These are phyloP conservation scores for Penicillium cataractarum DNA, from an alignment of 495 filamentous ascomycete genomes.

Conservation along the genomic window DNA sequence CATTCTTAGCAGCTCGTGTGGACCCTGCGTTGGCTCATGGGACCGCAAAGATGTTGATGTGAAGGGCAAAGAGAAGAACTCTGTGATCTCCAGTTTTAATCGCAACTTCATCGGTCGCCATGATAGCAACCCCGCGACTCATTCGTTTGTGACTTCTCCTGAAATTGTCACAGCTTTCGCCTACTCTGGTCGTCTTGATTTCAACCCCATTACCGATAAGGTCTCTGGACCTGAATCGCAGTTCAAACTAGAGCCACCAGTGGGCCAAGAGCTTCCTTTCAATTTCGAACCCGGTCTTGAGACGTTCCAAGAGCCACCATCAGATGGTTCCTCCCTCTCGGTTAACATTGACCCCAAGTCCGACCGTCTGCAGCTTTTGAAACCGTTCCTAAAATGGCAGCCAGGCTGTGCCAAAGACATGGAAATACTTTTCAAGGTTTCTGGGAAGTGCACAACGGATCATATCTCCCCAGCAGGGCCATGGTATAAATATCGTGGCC, in stretches of 20 bases:
- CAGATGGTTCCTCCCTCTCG: constrained; percentile 67
- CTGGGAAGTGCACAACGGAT: constrained; percentile 98
- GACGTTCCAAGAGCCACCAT: constrained; percentile 95
- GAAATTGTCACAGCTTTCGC: constrained; percentile 93
- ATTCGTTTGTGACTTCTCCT: constrained; percentile 96
- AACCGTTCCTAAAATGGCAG: constrained; percentile 89
- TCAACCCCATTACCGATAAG: constrained; percentile 90
- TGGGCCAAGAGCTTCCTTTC: constrained; percentile 77
- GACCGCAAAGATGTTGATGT: constrained; percentile 82
- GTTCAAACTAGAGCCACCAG: constrained; percentile 79
- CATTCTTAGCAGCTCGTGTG: constrained; percentile 95
- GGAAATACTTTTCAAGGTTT: constrained; percentile 94
- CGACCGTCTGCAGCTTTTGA: constrained; percentile 90
- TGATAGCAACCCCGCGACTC: constrained; percentile 97
- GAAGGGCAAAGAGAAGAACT: constrained; percentile 90
- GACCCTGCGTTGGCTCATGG: constrained; percentile 83
- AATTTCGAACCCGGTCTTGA: constrained; percentile 88
- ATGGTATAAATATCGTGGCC: constrained; percentile 99
- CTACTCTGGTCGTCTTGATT: constrained; percentile 86
- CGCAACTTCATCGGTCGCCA: constrained; percentile 99
- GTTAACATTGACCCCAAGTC: constrained; percentile 86
- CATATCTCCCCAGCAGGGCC: constrained; percentile 98
- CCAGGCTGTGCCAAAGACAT: constrained; percentile 71
- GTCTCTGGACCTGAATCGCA: constrained; percentile 84
- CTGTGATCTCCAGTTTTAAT: constrained; percentile 96